phyloP scores from a whole-genome alignment of 1,284 basidiomycete genomes.

The Mycena sp. region DNA sequence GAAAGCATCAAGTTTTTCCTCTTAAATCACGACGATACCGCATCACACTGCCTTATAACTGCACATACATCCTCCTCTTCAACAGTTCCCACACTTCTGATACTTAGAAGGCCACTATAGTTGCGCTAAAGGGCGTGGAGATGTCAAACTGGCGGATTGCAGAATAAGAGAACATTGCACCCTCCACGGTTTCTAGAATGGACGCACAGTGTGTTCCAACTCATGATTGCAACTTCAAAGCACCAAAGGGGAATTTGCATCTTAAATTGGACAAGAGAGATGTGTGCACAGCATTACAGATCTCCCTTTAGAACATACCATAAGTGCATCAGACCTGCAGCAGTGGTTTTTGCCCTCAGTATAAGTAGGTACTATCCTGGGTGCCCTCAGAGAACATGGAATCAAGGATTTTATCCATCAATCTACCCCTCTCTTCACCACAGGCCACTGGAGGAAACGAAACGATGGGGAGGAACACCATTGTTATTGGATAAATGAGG shows the following conservation, averaged over 20 bases:
- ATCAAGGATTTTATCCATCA: background rate
- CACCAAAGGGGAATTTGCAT: background rate
- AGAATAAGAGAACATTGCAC: slow-evolving; percentile 7
- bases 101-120: slow-evolving; percentile 20
- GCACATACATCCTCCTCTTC: background rate
- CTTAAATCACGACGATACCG: background rate
- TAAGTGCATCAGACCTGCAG: slow-evolving; percentile 11
- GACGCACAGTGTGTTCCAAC: background rate
- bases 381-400: background rate
- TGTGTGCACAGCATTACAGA: background rate
- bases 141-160: background rate
- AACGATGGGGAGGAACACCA: slow-evolving; percentile 4
- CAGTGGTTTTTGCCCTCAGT: background rate
- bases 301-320: background rate
- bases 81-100: background rate
- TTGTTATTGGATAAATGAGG: slow-evolving; percentile 25
- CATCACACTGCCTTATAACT: background rate
- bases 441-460: background rate
- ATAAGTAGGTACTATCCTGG: background rate
- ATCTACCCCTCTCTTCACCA: background rate
- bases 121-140: background rate
- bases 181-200: slow-evolving; percentile 1
- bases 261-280: background rate
- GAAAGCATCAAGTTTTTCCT: background rate
- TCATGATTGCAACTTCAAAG: slow-evolving; percentile 2